Percentiles rank a stretch among this genome's conserved stretches.
phyloP scores from a whole-genome alignment of 768 basidiomycete genomes.

The Termitomyces sp. region DNA sequence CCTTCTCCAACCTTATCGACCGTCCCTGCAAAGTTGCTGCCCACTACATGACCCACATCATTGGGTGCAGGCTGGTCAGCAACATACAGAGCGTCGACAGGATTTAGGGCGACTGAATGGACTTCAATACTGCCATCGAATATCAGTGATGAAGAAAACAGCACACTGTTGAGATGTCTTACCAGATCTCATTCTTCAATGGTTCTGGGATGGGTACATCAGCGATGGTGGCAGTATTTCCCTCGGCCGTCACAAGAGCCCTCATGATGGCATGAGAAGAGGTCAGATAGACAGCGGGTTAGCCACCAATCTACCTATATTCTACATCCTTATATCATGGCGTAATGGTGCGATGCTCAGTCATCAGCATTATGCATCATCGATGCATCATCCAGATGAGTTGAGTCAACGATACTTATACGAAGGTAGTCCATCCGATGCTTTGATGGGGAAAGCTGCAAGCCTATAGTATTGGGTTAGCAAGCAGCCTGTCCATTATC shows the following conservation, averaged over 20 bases:
- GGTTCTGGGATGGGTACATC: conserved; percentile 26
- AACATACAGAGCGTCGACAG: conserved; percentile 28
- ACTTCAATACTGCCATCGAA: conserved; percentile 22
- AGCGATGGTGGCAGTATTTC: conserved; percentile 23
- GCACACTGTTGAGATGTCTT: conserved; percentile 3
- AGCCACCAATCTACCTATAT: background rate
- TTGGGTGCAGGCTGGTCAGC: conserved; percentile 20
- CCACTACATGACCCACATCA: conserved; percentile 28
- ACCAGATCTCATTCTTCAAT: conserved; percentile 26
- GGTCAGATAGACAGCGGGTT: background rate
- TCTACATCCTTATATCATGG: background rate
- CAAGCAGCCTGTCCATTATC: background rate
- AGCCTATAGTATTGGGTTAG: background rate
- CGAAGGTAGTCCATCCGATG: background rate
- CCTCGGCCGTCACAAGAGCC: conserved; percentile 25
- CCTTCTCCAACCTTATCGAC: conserved; percentile 26
- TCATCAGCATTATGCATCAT: too few relatives aligned
- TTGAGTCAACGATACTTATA: too few relatives aligned
- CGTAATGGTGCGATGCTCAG: background rate
- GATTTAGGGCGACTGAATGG: conserved; percentile 29
- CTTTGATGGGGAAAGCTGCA: background rate
- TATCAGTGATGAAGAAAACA: background rate
- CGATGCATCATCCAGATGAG: too few relatives aligned
- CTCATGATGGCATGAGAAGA: conserved; percentile 4
- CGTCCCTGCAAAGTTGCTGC: conserved; percentile 31